Evolutionary conservation across 83 land plant species (phyloP), one percentile per base, ranked within the genome.

Genomic region (Picea abies): DNA sequence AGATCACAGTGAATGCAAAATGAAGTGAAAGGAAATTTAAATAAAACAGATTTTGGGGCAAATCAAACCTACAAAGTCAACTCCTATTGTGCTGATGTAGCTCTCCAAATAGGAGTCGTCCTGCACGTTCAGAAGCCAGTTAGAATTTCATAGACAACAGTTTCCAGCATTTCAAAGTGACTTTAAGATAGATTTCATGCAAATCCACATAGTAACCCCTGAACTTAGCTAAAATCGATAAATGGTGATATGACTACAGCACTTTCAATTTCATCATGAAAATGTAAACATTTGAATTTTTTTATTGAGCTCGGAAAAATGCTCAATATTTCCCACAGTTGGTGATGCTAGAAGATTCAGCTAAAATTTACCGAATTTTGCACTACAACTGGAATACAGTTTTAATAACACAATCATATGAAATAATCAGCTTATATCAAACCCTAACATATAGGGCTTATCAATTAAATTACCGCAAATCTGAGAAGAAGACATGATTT

Each of bases 81-180:
- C 96, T 75, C 96, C 96, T 68, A 94, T 94, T 5, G 96, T 94
- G 81, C 96, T 94, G 77, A 94, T 94, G 85, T 94, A 94, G 85
- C 96, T 94, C 87, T 94, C 96, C 83, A 94, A 83, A 79, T 94
- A 94, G 15, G 97, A 94, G 84, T 94, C 97, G 83, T 94, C 97
- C 97, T 90, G 72, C 49, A 82, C 1, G 25, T 73, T n/a, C 77
- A 73, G 22, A 73, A 73, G 12, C 15, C 16, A n/a, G 58, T 73
- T 76, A 26, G 22, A 32, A 52, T 79, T 60, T 32, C 25, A 79
- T 56, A 17, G 63, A 37, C 9, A 52, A 56, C 26, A 56, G 44
- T 35, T 56, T 70, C 41, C n/a, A 19, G 47, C 39, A 70, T 37
- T 29, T 69, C 17, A 69, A 37, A 29, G 20, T 11, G 19, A 1